Evolutionary conservation across 2,329 filamentous ascomycete species (phyloP).

Genomic region (Trichoderma afroharzianum): DNA sequence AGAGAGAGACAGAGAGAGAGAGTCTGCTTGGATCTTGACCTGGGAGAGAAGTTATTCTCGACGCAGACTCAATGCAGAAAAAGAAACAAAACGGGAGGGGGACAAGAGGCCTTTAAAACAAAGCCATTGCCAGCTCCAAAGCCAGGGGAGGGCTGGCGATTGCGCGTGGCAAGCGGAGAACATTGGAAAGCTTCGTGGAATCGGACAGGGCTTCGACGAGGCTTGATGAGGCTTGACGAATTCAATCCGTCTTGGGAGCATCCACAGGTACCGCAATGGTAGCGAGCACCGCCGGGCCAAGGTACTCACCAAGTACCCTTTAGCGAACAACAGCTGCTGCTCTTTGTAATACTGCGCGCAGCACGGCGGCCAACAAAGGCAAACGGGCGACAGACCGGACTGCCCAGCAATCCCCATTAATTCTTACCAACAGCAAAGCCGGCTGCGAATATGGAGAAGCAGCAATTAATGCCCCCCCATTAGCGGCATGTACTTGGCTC

Average conservation of each 20-base stretch:
- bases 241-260: background rate
- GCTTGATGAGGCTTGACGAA: background rate
- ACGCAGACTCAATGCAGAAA: background rate
- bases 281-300: background rate
- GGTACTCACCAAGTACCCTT: background rate
- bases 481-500: background rate
- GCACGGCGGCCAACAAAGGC: background rate
- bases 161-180: slow-evolving; percentile 13
- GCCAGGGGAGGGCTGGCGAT: background rate
- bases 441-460: background rate
- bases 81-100: background rate
- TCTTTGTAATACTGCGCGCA: background rate
- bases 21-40: background rate
- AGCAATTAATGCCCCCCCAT: background rate
- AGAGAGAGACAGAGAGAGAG: background rate
- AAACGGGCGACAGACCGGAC: background rate
- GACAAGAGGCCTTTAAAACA: background rate
- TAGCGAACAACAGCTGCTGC: background rate
- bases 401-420: background rate
- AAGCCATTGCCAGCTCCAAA: background rate
- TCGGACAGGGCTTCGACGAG: background rate
- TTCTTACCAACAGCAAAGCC: background rate
- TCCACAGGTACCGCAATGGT: background rate
- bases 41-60: background rate
- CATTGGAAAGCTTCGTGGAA: background rate